Evolutionary conservation across 768 basidiomycete species (phyloP).

Genomic region (Auricularia sp.): DNA sequence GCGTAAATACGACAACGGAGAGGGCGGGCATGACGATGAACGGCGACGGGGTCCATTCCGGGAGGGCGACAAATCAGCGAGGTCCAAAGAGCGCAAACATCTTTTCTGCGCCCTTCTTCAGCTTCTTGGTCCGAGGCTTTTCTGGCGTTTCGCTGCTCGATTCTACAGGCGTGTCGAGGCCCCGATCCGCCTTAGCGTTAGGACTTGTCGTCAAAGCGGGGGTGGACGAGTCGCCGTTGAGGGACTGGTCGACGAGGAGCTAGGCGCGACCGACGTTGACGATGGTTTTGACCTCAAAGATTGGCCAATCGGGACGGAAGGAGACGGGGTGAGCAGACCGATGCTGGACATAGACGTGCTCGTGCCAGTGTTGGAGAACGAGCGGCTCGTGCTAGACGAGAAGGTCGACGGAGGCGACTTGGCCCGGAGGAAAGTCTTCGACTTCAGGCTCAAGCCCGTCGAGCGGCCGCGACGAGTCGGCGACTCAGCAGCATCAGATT

Average conservation of each 20-base stretch:
- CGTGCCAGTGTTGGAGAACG: slow-evolving; percentile 18
- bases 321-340: slow-evolving; percentile 53
- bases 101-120: slow-evolving; percentile 80
- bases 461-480: slow-evolving; percentile 48
- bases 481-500: slow-evolving; percentile 22
- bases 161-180: not conserved
- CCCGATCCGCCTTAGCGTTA: not conserved
- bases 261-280: slow-evolving; percentile 59
- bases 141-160: slow-evolving; percentile 34
- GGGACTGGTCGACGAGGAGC: slow-evolving; percentile 60
- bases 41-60: not conserved
- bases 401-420: slow-evolving; percentile 51
- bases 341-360: slow-evolving; percentile 30
- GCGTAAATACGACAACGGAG: not conserved
- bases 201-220: not conserved
- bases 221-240: slow-evolving; percentile 35
- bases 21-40: not conserved
- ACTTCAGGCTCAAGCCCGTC: slow-evolving; percentile 58
- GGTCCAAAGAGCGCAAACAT: slow-evolving; percentile 75
- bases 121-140: slow-evolving; percentile 59
- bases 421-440: slow-evolving; percentile 61
- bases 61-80: slow-evolving; percentile 18
- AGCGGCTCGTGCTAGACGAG: slow-evolving; percentile 21
- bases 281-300: slow-evolving; percentile 79
- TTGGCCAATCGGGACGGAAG: slow-evolving; percentile 48